phyloP scores from a whole-genome alignment of 1,284 basidiomycete genomes.

The Inonotus hispidus region DNA sequence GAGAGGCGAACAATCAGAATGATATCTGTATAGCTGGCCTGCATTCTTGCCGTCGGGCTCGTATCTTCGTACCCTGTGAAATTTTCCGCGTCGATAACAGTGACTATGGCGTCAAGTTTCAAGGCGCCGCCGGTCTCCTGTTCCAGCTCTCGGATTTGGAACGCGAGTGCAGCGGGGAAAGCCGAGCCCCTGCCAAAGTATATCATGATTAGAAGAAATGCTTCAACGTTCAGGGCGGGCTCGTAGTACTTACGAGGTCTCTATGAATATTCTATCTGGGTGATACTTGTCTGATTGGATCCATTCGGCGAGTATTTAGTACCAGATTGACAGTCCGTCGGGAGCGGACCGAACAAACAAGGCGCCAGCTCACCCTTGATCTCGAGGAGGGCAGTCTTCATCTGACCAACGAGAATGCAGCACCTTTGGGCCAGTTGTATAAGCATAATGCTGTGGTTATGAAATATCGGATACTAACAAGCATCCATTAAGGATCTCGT shows the following conservation, averaged over 20 bases:
- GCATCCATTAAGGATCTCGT: slow-evolving; percentile 90
- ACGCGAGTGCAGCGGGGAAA: slow-evolving; percentile 85
- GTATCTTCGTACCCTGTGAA: slow-evolving; percentile 87
- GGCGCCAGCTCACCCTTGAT: slow-evolving; percentile 50
- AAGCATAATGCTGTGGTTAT: neutral
- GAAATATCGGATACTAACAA: slow-evolving; percentile 45
- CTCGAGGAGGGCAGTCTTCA: slow-evolving; percentile 83
- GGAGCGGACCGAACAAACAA: neutral
- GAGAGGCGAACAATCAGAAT: slow-evolving; percentile 64
- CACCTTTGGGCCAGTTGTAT: slow-evolving; percentile 47
- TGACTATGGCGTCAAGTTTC: slow-evolving; percentile 83
- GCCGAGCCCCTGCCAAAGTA: slow-evolving; percentile 64
- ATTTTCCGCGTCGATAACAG: slow-evolving; percentile 86
- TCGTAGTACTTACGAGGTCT: slow-evolving; percentile 70
- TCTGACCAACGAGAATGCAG: slow-evolving; percentile 87
- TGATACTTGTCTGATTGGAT: slow-evolving; percentile 64
- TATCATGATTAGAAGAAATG: neutral
- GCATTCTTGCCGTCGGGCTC: slow-evolving; percentile 84
- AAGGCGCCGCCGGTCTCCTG: slow-evolving; percentile 68
- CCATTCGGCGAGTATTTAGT: neutral
- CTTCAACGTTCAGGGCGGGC: neutral
- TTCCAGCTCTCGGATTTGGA: slow-evolving; percentile 86
- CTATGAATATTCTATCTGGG: slow-evolving; percentile 88
- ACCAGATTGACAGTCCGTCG: neutral
- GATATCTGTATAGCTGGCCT: slow-evolving; percentile 89